A percentile compares a stretch with the other conserved stretches of the same genome.
Evolutionary conservation across 2,329 filamentous ascomycete genomes (phyloP).

Genomic region (Parasarocladium wereldwijsianum): DNA sequence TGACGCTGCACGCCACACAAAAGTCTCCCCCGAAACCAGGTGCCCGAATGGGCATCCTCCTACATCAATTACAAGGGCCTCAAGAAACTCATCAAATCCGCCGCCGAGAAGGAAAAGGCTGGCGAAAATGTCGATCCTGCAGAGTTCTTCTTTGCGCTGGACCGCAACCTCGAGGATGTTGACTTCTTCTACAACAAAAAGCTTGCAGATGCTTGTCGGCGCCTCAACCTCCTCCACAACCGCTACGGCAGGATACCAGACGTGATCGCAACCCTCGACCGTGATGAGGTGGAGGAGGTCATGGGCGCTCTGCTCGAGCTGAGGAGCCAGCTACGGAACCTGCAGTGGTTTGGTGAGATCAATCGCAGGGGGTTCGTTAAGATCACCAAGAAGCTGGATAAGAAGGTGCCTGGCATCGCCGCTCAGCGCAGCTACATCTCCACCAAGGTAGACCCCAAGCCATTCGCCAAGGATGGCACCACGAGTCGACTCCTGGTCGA

Average conservation of each 20-base stretch:
- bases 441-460: constrained; percentile 76
- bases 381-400: constrained; percentile 98
- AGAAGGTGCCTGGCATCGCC: constrained; percentile 65
- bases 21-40: constrained; percentile 65
- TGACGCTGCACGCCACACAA: constrained; percentile 4
- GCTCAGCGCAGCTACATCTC: constrained; percentile 78
- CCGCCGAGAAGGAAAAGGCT: constrained; percentile 47
- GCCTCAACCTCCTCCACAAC: constrained; percentile 74
- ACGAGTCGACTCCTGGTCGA: constrained; percentile 33
- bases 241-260: constrained; percentile 68
- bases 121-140: constrained; percentile 75
- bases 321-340: constrained; percentile 71
- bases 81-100: constrained; percentile 89
- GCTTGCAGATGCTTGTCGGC: constrained; percentile 67
- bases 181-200: constrained; percentile 97
- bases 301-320: constrained; percentile 83
- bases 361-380: constrained; percentile 92
- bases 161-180: constrained; percentile 94
- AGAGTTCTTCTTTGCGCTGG: constrained; percentile 93
- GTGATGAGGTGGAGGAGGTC: constrained; percentile 81
- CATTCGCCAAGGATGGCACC: constrained; percentile 64
- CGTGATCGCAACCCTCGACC: constrained; percentile 57
- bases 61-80: constrained; percentile 87
- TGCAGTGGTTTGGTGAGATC: constrained; percentile 97
- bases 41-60: constrained; percentile 70